Evolutionary conservation across 1,139 yeast species (phyloP).

Genomic region (Lodderomyces elongisporus): DNA sequence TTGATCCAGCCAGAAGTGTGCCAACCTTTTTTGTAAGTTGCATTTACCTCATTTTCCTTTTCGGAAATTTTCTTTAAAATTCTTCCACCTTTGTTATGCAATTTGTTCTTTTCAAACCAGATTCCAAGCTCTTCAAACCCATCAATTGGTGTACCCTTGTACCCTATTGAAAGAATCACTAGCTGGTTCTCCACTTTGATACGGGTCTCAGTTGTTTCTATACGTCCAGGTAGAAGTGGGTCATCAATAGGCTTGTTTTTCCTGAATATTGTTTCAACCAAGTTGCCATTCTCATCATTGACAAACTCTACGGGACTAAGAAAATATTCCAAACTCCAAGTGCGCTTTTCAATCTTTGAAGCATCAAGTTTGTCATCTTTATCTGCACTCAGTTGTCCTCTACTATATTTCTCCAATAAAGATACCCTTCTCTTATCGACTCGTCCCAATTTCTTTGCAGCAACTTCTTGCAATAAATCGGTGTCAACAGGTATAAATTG

Average conservation of each 20-base stretch:
- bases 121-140: constrained; percentile 54
- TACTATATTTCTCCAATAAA: constrained; percentile 52
- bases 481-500: constrained; percentile 47
- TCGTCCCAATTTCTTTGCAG: constrained; percentile 47
- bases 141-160: constrained; percentile 58
- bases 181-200: constrained; percentile 51
- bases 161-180: constrained; percentile 83
- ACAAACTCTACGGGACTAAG: constrained; percentile 59
- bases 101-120: constrained; percentile 54
- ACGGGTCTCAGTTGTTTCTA: constrained; percentile 38
- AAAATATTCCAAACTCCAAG: constrained; percentile 69
- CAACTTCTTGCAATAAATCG: constrained; percentile 36
- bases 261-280: constrained; percentile 47
- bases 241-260: constrained; percentile 39
- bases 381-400: constrained; percentile 3
- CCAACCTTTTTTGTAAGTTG: constrained; percentile 42
- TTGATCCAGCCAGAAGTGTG: constrained; percentile 93
- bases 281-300: constrained; percentile 25
- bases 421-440: constrained; percentile 65
- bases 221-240: constrained; percentile 28
- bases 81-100: constrained; percentile 61
- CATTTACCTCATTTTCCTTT: constrained; percentile 18
- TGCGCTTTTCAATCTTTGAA: constrained; percentile 18
- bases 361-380: neutral
- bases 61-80: constrained; percentile 31